Base-by-base conservation (phyloP, 2,329 filamentous ascomycete species). In the Claviceps quebecensis region DNA sequence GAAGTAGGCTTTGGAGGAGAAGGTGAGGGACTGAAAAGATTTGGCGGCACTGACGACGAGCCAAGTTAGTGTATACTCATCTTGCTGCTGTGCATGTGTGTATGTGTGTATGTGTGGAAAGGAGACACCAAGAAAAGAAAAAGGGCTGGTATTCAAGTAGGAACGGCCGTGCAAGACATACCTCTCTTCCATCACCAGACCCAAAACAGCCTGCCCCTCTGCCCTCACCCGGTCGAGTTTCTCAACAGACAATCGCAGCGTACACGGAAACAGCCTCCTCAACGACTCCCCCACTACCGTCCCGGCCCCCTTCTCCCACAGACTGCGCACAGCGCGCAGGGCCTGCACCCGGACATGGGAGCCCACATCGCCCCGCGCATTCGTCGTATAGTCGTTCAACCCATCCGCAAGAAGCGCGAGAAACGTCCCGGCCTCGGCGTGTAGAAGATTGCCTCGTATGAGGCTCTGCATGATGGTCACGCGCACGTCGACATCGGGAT, bases 341-440 rank as follows among this genome's bases (percentile, higher is more conserved):
- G 87, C 90, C 64, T 90, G 84, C 5, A 91, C 71, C 3, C 93
- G 78, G 4, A 95, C 85, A 49, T 90, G 78, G 0, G 90, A 95
- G 5, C 93, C 93, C 47, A 97, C 77, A 61, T 98, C 93, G 16
- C 93, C 93, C 52, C 89, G 76, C 14, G 90, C 83, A 57, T 87
- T 91, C 3, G 87, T 90, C 0, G 87, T 95, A 61, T 97, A 97
- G 63, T 98, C 90, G 57, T 91, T 84, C 29, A 98, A 68, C 0
- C 83, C 80, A 41, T 76, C 75, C 0, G 66, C 61, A 8, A 84
- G 65, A 1, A 80, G 55, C 0, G 60, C 58, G 1, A 77, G 54
- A 52, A 81, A 75, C 2, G 60, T 58, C 5, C 58, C 56, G 3
- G 68, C 62, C 43, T 70, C 67, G 29, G 69, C 61, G 39, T 60